phyloP scores from a whole-genome alignment of 2,329 filamentous ascomycete genomes.

The Pseudogymnoascus sp. region DNA sequence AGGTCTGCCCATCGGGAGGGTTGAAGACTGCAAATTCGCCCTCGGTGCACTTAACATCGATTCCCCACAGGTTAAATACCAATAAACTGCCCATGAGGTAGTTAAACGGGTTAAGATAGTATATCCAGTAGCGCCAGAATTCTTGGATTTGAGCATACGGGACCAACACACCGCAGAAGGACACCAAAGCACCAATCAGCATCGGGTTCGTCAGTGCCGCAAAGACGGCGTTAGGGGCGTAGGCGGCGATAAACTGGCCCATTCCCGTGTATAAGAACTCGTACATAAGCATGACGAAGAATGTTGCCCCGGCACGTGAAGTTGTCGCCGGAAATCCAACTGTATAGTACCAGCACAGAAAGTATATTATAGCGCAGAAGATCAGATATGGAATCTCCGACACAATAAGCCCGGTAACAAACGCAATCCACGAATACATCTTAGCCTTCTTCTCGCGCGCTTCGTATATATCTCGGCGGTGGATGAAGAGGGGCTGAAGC shows the following conservation, averaged over 20 bases:
- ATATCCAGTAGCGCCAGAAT: conserved; percentile 56
- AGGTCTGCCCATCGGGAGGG: conserved; percentile 41
- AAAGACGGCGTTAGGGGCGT: conserved; percentile 53
- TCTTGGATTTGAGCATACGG: conserved; percentile 53
- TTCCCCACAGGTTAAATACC: conserved; percentile 43
- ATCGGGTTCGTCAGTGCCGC: conserved; percentile 51
- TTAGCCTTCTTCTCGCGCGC: conserved; percentile 53
- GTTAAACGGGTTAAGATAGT: conserved; percentile 54
- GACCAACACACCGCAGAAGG: conserved; percentile 69
- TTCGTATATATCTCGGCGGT: conserved; percentile 50
- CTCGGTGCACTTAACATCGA: conserved; percentile 39
- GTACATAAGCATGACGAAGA: conserved; percentile 51
- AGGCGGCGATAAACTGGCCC: conserved; percentile 56
- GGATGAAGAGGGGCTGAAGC: conserved; percentile 51
- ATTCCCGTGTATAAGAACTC: conserved; percentile 55
- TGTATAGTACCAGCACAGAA: conserved; percentile 51
- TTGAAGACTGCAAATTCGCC: conserved; percentile 41
- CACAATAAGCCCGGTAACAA: conserved; percentile 45
- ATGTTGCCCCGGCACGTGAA: conserved; percentile 40
- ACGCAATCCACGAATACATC: conserved; percentile 54
- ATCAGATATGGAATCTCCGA: conserved; percentile 41
- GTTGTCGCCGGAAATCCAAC: conserved; percentile 32
- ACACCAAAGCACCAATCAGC: conserved; percentile 54
- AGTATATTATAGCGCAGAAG: conserved; percentile 39
- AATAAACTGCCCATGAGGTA: conserved; percentile 52